Conservation (phyloP, 495 filamentous ascomycete genomes). For the Trichoderma virens region DNA sequence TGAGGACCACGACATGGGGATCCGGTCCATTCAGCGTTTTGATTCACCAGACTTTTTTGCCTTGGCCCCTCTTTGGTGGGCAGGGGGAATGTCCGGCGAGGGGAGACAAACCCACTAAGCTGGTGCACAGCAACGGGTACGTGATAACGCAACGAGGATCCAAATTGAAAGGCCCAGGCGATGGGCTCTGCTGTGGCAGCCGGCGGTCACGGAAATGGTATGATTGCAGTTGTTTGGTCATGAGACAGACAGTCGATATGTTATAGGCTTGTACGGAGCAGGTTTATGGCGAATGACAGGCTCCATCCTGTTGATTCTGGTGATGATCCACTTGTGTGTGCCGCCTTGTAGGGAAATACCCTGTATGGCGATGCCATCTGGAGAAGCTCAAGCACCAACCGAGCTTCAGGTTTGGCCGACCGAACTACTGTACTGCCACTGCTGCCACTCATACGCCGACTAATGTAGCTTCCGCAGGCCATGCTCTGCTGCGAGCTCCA, state of each 20-base stretch:
- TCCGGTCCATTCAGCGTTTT: not conserved
- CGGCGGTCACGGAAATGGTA: not conserved
- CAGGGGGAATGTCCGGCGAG: not conserved
- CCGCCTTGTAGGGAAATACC: not conserved
- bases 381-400: no score
- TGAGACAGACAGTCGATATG: not conserved
- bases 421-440: no score
- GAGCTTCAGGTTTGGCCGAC: no score
- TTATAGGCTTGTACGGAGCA: not conserved
- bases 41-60: not conserved
- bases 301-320: not conserved
- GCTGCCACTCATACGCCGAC: no score
- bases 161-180: not conserved
- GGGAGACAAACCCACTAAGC: not conserved
- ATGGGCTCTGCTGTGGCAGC: not conserved
- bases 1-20: not conserved
- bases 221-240: not conserved
- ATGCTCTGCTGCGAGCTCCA: no score
- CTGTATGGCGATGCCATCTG: not conserved
- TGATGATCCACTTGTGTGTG: not conserved
- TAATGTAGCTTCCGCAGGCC: no score
- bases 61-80: not conserved
- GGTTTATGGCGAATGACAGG: not conserved
- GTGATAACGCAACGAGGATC: not conserved
- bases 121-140: not conserved